Evolutionary conservation across 352 stramenopile species (phyloP), one percentile per base, ranked within the genome.

Genomic region (Pythium chondricola): DNA sequence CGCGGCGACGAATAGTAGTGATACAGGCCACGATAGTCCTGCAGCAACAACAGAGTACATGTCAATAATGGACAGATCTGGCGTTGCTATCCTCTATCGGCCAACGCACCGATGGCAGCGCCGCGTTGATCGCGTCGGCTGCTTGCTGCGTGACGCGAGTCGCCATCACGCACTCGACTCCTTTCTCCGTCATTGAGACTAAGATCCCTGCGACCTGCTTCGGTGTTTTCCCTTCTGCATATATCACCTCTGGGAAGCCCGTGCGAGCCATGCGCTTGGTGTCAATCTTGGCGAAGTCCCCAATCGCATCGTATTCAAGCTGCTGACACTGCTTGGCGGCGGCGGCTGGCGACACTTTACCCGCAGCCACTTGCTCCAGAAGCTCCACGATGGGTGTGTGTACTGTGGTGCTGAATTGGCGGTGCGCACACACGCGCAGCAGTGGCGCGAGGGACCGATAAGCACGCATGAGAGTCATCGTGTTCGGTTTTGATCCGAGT

Each of bases 171-270:
- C 78, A 79, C 33, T 71, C 38, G 39, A 84, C 66, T 10, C 59
- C 65, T 29, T 71, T 57, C 16, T 69, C 41, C n/a, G 85, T 72
- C 88, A 98, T 97, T 36, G 76, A 73, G 30, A 89, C 73, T 31
- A 98, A 66, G 64, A 98, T 98, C 11, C 58, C 48, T 6, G 82
- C 79, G 31, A 98, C 81, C 52, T 98, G 92, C 30, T 76, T 46
- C 4, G 83, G 51, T 1, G 85, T 97, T 63, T 98, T 98, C 21
- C 88, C 91, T 65, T 97, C 79, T 13, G 73, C 88, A 69, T 97
- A 98, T 24, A 98, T 80, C 31, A 96, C 93, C 48, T 98, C 93
- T 0, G 95, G 95, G 57, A 98, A 98, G 9, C 93, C 93, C 16
- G 88, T 95, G n/a, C 95, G 83, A 32, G 58, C 69, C 6, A 81